Evolutionary conservation across 2,329 filamentous ascomycete species (phyloP).

Genomic region (Alternaria triticina): DNA sequence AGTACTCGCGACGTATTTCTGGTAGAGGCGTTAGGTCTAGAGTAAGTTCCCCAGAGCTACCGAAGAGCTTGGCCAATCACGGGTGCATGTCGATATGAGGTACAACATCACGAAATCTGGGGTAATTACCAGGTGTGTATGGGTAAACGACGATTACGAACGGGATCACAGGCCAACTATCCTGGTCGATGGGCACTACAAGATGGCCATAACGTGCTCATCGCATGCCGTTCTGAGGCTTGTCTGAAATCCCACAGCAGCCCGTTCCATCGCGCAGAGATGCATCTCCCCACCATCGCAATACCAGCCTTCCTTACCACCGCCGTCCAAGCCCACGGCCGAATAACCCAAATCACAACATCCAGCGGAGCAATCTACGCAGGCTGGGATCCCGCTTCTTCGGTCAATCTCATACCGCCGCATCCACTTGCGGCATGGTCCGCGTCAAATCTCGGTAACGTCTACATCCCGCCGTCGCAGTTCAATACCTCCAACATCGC

Average conservation of each 20-base stretch:
- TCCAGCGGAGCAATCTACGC: slow-evolving; percentile 22
- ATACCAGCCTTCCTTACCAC: not conserved
- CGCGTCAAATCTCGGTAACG: slow-evolving; percentile 33
- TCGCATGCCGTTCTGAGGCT: no score
- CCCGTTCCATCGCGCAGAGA: no score
- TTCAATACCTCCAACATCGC: slow-evolving; percentile 53
- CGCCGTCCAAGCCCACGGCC: slow-evolving; percentile 20
- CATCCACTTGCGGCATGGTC: slow-evolving; percentile 30
- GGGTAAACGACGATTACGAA: not conserved
- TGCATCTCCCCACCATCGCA: no score
- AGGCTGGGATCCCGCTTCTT: slow-evolving; percentile 31
- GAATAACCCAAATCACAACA: slow-evolving; percentile 31
- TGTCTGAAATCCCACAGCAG: no score
- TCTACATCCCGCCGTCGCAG: slow-evolving; percentile 26
- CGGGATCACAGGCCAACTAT: no score
- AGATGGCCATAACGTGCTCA: not conserved
- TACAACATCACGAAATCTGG: slow-evolving; percentile 13
- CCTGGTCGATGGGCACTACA: not conserved
- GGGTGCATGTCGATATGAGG: slow-evolving; percentile 13
- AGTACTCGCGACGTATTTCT: no score
- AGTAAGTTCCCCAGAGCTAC: not conserved
- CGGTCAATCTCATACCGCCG: not conserved
- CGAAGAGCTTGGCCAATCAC: slow-evolving; percentile 13
- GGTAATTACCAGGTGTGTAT: slow-evolving; percentile 14
- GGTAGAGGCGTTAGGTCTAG: not conserved